phyloP scores from a whole-genome alignment of 805 yeast genomes.

The Ogataea saltuana region DNA sequence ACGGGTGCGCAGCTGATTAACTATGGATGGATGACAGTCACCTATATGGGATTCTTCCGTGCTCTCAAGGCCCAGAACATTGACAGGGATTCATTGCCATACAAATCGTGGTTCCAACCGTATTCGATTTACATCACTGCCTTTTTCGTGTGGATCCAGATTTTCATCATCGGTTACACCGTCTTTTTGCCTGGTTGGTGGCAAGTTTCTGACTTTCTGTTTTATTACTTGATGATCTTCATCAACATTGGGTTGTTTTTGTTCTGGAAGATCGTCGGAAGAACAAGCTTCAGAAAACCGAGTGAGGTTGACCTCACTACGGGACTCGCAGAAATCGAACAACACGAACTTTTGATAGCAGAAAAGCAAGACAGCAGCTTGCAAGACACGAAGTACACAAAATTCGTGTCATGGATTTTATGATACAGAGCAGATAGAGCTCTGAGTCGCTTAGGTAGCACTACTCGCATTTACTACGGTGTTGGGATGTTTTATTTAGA shows the following conservation, averaged over 20 bases:
- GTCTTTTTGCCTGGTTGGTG: conserved; percentile 43
- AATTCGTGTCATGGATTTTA: conserved; percentile 13
- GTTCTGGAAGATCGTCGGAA: conserved; percentile 39
- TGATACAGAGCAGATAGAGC: background rate
- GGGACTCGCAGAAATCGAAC: conserved; percentile 42
- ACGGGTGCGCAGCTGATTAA: conserved; percentile 50
- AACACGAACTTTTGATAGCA: conserved; percentile 35
- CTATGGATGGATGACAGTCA: conserved; percentile 46
- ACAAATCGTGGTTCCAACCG: conserved; percentile 45
- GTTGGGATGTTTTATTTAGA: background rate
- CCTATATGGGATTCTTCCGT: conserved; percentile 43
- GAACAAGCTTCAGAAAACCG: conserved; percentile 39
- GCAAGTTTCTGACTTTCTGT: conserved; percentile 40
- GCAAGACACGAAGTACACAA: conserved; percentile 12
- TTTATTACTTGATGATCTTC: conserved; percentile 44
- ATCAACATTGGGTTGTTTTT: conserved; percentile 39
- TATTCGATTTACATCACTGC: conserved; percentile 37
- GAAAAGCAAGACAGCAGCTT: conserved; percentile 6
- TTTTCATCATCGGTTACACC: conserved; percentile 40
- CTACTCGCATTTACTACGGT: background rate
- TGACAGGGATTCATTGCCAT: conserved; percentile 41
- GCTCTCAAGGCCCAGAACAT: conserved; percentile 43
- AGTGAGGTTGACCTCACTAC: conserved; percentile 40
- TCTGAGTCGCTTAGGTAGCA: background rate
- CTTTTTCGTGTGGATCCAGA: conserved; percentile 32